Evolutionary conservation across 352 stramenopile species (phyloP), one percentile per base, ranked within the genome.

Genomic region (Pythium diclinum): DNA sequence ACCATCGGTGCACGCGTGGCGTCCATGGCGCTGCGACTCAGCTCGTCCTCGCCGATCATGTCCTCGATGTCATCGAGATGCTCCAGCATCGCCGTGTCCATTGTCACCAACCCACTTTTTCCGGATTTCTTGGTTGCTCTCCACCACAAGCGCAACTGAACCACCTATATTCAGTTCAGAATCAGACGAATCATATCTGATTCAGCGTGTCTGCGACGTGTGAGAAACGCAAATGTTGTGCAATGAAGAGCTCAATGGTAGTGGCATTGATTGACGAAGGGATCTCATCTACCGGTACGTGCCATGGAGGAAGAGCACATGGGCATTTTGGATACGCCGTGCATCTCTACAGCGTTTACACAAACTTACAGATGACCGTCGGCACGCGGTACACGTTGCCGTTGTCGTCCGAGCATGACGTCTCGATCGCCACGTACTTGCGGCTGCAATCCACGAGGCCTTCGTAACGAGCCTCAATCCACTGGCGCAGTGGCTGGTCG

Each of bases 321-420:
- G n/a, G 17, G 44, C 44, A 14, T 2, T 28, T 51, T 16, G 44
- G 8, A 30, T 51, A 13, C 7, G 44, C n/a, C 17, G 17, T 25
- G 42, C 44, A 25, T 51, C n/a, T 25, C 48, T 30, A 61, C 19
- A 25, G 30, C 21, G 21, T 68, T 68, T 76, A 92, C 53, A 70
- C 74, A 69, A 92, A 91, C 77, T 91, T 92, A 76, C 84, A 94
- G 60, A 94, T 79, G 62, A 94, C 84, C n/a, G 83, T 93, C 33
- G 86, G 86, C 47, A 94, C 85, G 65, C 86, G 88, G 78, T 84
- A 94, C 53, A 89, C 79, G 47, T 89, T 84, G 42, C 75, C 84
- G n/a, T 85, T 77, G 62, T 93, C 84, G 63, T 94, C 84, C 62
- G 83, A 90, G 73, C 86, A 94, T 66, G 84, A 93, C 28, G 79